Percentiles rank a stretch among this genome's conserved stretches.
Conservation (phyloP, 257 asterid species). For the Striga asiatica region DNA sequence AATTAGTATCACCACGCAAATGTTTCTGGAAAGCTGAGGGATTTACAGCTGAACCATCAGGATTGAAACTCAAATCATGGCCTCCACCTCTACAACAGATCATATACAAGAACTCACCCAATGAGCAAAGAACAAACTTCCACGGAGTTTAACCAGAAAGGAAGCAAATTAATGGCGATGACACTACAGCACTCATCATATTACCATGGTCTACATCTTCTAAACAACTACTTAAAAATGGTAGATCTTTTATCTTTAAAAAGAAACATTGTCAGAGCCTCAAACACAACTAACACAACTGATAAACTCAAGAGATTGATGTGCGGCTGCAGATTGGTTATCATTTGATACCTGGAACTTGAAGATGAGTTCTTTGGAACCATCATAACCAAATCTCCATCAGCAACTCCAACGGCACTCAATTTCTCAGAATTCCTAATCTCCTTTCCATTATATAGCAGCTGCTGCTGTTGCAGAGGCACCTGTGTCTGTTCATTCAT, state of each 20-base stretch:
- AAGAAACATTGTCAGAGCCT: background rate
- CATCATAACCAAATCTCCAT: constrained; percentile 97
- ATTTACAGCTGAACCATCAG: constrained; percentile 89
- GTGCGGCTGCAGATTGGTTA: background rate
- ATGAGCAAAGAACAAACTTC: constrained; percentile 9
- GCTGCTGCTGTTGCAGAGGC: constrained; percentile 81
- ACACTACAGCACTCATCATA: constrained; percentile 9
- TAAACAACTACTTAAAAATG: background rate
- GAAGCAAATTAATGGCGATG: background rate
- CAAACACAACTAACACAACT: background rate
- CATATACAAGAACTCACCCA: constrained; percentile 1
- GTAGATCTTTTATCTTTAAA: background rate
- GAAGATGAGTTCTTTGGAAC: constrained; percentile 37
- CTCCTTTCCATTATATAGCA: constrained; percentile 70
- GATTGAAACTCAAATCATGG: constrained; percentile 50
- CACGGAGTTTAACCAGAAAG: background rate
- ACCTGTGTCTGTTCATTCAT: constrained; percentile 54
- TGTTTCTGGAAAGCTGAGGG: constrained; percentile 94
- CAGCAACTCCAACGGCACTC: constrained; percentile 61
- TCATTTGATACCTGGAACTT: constrained; percentile 37
- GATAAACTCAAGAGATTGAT: background rate
- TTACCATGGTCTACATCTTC: background rate
- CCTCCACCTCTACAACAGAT: constrained; percentile 41
- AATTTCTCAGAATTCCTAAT: constrained; percentile 67
- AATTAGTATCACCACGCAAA: constrained; percentile 64